Evolutionary conservation across 1,284 basidiomycete species (phyloP).

Genomic region (Apiotrichum akiyoshidainum): DNA sequence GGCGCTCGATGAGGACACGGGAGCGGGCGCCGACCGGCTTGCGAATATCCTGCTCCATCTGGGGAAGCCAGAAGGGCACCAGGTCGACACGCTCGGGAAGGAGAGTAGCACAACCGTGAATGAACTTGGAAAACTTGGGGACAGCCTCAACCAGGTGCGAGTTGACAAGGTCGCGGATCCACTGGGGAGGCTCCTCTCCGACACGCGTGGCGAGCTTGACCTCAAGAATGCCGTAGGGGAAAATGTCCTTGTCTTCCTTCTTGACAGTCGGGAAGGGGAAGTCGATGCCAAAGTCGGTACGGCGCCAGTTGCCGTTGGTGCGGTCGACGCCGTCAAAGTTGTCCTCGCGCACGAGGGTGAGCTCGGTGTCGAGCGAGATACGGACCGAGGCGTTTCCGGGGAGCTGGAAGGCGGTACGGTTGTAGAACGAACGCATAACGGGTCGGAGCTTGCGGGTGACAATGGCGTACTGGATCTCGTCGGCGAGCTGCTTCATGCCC

Average conservation of each 20-base stretch:
- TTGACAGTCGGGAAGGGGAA: constrained; percentile 78
- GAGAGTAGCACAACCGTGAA: constrained; percentile 92
- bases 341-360: constrained; percentile 91
- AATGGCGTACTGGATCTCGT: constrained; percentile 90
- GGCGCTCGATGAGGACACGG: constrained; percentile 68
- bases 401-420: constrained; percentile 96
- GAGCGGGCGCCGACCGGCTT: constrained; percentile 75
- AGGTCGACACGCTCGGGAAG: constrained; percentile 91
- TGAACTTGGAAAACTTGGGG: constrained; percentile 83
- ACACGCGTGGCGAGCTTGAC: constrained; percentile 96
- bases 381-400: constrained; percentile 97
- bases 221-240: constrained; percentile 90
- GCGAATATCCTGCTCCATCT: constrained; percentile 89
- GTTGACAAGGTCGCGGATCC: constrained; percentile 92
- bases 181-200: constrained; percentile 92
- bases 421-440: constrained; percentile 99
- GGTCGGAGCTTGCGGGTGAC: constrained; percentile 78
- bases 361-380: constrained; percentile 95
- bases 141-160: constrained; percentile 92
- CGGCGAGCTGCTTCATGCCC: constrained; percentile 91
- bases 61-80: constrained; percentile 90
- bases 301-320: constrained; percentile 84
- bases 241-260: constrained; percentile 80
- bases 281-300: constrained; percentile 90
- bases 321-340: constrained; percentile 86